A percentile compares a stretch with the other conserved stretches of the same genome.
Evolutionary conservation across 108 stramenopile genomes (phyloP).

Genomic region (Pseudonitzschia delicatissima): DNA sequence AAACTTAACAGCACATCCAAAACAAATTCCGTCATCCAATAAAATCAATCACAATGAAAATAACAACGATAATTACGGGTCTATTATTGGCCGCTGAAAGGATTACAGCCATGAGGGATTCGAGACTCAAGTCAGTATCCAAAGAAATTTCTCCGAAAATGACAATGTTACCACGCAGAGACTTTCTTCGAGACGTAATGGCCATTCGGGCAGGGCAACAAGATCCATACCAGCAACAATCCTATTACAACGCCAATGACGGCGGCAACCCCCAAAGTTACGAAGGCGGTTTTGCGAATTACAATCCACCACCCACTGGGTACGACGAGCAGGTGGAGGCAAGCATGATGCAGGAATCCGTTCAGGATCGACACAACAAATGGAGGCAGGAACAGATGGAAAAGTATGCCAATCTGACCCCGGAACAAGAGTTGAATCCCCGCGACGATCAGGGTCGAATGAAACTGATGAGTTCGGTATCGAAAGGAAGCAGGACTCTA

Average conservation of each 20-base stretch:
- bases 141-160: background rate
- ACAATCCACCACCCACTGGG: background rate
- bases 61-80: background rate
- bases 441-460: slow-evolving; percentile 65
- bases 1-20: too few relatives aligned
- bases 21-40: too few relatives aligned
- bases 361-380: slow-evolving; percentile 72
- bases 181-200: background rate
- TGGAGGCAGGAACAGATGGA: slow-evolving; percentile 62
- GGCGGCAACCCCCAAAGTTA: slow-evolving; percentile 2
- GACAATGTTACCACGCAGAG: background rate
- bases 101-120: background rate
- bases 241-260: background rate
- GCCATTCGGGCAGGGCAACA: background rate
- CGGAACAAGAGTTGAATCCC: slow-evolving; percentile 31
- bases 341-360: slow-evolving; percentile 49
- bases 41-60: background rate
- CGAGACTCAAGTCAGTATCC: background rate
- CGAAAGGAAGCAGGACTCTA: slow-evolving; percentile 64
- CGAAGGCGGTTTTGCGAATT: slow-evolving; percentile 13
- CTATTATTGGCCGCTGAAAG: background rate
- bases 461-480: slow-evolving; percentile 73
- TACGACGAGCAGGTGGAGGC: background rate
- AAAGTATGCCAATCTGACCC: slow-evolving; percentile 32
- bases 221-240: background rate